Evolutionary conservation across 257 asterid species (phyloP).

Genomic region (Salvia hispanica): DNA sequence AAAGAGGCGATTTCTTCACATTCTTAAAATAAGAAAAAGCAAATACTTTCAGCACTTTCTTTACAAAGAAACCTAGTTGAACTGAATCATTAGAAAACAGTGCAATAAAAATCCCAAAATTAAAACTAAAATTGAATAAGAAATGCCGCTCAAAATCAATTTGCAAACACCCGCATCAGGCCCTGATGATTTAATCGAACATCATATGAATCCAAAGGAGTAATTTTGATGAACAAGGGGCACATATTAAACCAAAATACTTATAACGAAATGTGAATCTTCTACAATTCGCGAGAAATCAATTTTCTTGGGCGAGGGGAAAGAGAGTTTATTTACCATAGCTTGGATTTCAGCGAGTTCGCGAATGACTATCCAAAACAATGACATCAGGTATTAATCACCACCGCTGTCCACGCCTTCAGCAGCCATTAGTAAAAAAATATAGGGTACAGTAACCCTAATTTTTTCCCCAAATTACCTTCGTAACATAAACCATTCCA

Average conservation of each 20-base stretch:
- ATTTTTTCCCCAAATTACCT: no score
- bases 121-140: background rate
- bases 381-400: slow-evolving; percentile 35
- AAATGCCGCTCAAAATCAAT: slow-evolving; percentile 3
- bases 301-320: background rate
- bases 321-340: slow-evolving; percentile 34
- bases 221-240: background rate
- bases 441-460: no score
- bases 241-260: background rate
- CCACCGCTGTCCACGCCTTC: background rate
- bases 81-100: background rate
- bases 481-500: no score
- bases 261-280: background rate
- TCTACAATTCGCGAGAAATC: background rate
- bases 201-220: background rate
- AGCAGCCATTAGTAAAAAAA: background rate
- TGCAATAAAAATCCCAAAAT: background rate
- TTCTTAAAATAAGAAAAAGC: slow-evolving; percentile 19
- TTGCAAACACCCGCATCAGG: background rate
- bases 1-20: background rate
- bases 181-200: background rate
- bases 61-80: background rate
- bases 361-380: slow-evolving; percentile 35
- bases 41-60: background rate
- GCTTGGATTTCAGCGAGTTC: slow-evolving; percentile 37